phyloP scores from a whole-genome alignment of 2,329 filamentous ascomycete species.

The Trichoderma guizhouense region DNA sequence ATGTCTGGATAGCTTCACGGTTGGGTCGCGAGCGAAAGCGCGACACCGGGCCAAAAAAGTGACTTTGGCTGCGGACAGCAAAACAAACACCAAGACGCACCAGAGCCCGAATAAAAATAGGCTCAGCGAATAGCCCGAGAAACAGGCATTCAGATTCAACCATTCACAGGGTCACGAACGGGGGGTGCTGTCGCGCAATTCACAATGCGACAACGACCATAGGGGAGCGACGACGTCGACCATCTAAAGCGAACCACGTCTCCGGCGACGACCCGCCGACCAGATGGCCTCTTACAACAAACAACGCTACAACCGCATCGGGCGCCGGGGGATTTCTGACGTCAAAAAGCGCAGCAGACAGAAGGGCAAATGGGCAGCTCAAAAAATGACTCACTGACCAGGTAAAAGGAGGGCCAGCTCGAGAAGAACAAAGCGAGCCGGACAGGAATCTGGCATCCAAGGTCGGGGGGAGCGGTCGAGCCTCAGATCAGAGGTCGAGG shows the following conservation, averaged over 20 bases:
- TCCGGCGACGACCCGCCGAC: constrained; percentile 13
- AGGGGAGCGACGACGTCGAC: constrained; percentile 16
- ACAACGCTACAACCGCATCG: not conserved
- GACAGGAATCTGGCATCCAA: constrained; percentile 20
- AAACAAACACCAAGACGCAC: constrained; percentile 19
- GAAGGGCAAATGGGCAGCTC: not conserved
- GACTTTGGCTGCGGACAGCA: constrained; percentile 25
- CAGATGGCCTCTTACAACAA: not conserved
- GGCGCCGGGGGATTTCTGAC: not conserved
- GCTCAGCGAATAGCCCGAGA: constrained; percentile 20
- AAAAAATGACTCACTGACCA: constrained; percentile 33
- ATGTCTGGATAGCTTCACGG: constrained; percentile 36
- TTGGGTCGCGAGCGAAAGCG: not conserved
- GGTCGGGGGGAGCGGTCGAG: constrained; percentile 27
- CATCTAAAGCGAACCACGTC: constrained; percentile 21
- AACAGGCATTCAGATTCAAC: not conserved
- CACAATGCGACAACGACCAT: constrained; percentile 33
- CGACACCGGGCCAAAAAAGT: constrained; percentile 23
- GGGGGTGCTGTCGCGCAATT: constrained; percentile 25
- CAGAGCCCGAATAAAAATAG: constrained; percentile 19
- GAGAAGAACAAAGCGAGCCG: constrained; percentile 25
- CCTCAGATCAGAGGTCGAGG: constrained; percentile 32
- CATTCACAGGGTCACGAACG: constrained; percentile 10
- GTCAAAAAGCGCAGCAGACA: not conserved
- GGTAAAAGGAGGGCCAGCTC: constrained; percentile 26